Percentiles rank a stretch among this genome's conserved stretches.
These are phyloP conservation scores for Aspergillus ustus DNA, from an alignment of 2,329 filamentous ascomycete species.

Conservation along the genomic window DNA sequence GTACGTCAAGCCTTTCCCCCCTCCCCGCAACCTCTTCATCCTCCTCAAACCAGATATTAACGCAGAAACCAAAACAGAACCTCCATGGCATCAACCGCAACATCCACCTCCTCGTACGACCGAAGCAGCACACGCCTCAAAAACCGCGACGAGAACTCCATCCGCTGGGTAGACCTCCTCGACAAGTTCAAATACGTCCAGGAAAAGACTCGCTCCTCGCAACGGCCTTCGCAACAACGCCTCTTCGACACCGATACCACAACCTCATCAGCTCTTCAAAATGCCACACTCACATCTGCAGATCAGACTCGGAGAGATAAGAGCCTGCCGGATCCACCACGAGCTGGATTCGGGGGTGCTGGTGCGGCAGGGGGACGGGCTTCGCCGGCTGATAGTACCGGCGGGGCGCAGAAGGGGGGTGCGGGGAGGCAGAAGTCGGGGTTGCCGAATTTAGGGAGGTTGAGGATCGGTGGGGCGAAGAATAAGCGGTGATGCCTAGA, in stretches of 20 bases:
- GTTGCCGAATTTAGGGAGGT: constrained; percentile 70
- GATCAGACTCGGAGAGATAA: constrained; percentile 38
- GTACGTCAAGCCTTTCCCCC: constrained; percentile 60
- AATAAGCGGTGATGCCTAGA: constrained; percentile 39
- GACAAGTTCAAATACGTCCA: constrained; percentile 95
- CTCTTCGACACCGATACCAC: neutral
- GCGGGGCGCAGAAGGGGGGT: constrained; percentile 29
- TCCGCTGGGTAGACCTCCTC: constrained; percentile 89
- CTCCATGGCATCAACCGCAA: constrained; percentile 29
- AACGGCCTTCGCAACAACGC: constrained; percentile 49
- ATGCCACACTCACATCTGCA: constrained; percentile 37
- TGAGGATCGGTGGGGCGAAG: constrained; percentile 72
- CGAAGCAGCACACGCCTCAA: constrained; percentile 75
- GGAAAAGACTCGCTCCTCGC: constrained; percentile 70
- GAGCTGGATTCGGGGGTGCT: constrained; percentile 27
- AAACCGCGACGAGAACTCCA: constrained; percentile 76
- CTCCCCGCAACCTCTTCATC: neutral
- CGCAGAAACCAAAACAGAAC: constrained; percentile 15
- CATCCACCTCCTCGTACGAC: constrained; percentile 65
- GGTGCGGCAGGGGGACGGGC: constrained; percentile 7
- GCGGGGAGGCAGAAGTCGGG: constrained; percentile 65
- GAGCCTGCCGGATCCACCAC: constrained; percentile 39
- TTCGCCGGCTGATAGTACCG: constrained; percentile 43
- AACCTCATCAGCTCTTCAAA: constrained; percentile 55
- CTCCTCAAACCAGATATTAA: constrained; percentile 9